Evolutionary conservation across 208 protist genomes (phyloP).

Genomic region (Wallacemonas rigidus): DNA sequence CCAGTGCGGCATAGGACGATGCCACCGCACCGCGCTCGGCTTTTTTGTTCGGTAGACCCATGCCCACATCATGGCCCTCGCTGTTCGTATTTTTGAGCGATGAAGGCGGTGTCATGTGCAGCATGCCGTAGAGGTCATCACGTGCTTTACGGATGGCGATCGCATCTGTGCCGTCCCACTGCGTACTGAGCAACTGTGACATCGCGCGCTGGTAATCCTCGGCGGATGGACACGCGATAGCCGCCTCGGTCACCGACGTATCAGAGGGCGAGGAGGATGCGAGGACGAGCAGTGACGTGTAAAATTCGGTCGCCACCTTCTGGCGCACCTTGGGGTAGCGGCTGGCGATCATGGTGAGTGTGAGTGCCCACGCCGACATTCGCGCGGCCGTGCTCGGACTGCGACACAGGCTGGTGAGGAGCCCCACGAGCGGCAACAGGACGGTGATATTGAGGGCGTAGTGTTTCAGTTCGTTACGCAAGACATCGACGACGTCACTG

Average conservation of each 20-base stretch:
- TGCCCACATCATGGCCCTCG: background rate
- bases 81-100: background rate
- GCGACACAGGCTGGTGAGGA: constrained; percentile 71
- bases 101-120: constrained; percentile 51
- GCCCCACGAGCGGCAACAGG: constrained; percentile 69
- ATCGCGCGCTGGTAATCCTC: constrained; percentile 49
- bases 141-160: constrained; percentile 56
- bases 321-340: constrained; percentile 92
- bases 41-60: constrained; percentile 21
- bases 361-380: constrained; percentile 56
- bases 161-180: constrained; percentile 85
- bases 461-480: constrained; percentile 73
- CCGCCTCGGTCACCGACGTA: background rate
- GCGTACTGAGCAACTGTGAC: constrained; percentile 52
- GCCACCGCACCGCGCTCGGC: constrained; percentile 42
- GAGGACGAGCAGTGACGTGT: constrained; percentile 82
- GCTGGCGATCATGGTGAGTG: constrained; percentile 87
- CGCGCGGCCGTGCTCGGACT: constrained; percentile 52
- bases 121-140: constrained; percentile 78
- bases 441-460: constrained; percentile 75
- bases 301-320: constrained; percentile 80
- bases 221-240: background rate
- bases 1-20: constrained; percentile 73
- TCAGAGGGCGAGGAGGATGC: constrained; percentile 25
- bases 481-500: constrained; percentile 48